phyloP scores from a whole-genome alignment of 1,139 yeast genomes.

The Zygosaccharomyces pseudobailii region DNA sequence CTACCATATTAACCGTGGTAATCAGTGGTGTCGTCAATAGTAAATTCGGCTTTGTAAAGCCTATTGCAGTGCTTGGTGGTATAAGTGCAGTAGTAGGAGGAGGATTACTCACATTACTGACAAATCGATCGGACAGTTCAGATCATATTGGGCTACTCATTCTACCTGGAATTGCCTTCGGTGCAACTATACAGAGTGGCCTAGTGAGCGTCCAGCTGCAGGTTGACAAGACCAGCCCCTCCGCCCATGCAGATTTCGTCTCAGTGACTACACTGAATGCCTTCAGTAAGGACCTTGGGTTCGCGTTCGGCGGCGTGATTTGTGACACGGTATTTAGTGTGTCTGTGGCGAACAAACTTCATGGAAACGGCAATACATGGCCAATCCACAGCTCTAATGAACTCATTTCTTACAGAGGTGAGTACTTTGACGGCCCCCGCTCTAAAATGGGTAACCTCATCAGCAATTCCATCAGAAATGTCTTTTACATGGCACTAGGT shows the following conservation, averaged over 20 bases:
- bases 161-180: constrained; percentile 51
- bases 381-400: constrained; percentile 7
- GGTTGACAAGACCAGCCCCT: constrained; percentile 17
- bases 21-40: constrained; percentile 45
- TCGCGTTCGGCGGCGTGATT: constrained; percentile 19
- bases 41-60: constrained; percentile 46
- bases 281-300: constrained; percentile 19
- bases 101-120: constrained; percentile 46
- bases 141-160: constrained; percentile 51
- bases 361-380: constrained; percentile 1
- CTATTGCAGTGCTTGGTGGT: constrained; percentile 44
- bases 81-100: constrained; percentile 46
- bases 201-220: constrained; percentile 48
- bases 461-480: constrained; percentile 15
- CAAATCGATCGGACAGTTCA: constrained; percentile 36
- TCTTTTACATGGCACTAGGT: constrained; percentile 17
- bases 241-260: constrained; percentile 18
- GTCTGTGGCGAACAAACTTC: constrained; percentile 11
- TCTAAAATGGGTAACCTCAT: constrained; percentile 12
- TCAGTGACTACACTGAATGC: constrained; percentile 21
- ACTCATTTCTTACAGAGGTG: constrained; percentile 11
- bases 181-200: constrained; percentile 50
- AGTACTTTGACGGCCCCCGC: constrained; percentile 14
- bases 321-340: constrained; percentile 17
- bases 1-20: constrained; percentile 47